phyloP scores from a whole-genome alignment of 2,329 filamentous ascomycete species.

The Annulohypoxylon truncatum region DNA sequence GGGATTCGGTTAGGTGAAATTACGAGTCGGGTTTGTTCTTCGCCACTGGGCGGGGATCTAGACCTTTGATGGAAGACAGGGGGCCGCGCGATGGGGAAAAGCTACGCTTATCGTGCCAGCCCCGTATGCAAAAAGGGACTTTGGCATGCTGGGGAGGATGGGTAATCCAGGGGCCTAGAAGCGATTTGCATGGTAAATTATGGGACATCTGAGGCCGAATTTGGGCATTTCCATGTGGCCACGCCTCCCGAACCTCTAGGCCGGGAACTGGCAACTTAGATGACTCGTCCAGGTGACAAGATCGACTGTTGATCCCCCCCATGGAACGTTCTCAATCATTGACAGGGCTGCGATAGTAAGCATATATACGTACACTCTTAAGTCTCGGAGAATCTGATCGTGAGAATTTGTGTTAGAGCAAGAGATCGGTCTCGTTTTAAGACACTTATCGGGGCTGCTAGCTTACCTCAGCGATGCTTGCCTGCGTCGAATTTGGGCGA shows the following conservation, averaged over 20 bases:
- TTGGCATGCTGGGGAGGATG: constrained; percentile 33
- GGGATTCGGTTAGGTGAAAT: constrained; percentile 27
- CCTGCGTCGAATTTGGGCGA: constrained; percentile 34
- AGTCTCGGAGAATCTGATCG: constrained; percentile 50
- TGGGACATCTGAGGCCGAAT: constrained; percentile 35
- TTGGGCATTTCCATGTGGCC: constrained; percentile 43
- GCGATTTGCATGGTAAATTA: constrained; percentile 37
- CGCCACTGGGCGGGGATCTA: constrained; percentile 29
- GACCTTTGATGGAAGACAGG: constrained; percentile 24
- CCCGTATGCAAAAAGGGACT: constrained; percentile 33
- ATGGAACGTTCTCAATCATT: not conserved
- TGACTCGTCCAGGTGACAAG: constrained; percentile 29
- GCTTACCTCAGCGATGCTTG: constrained; percentile 46
- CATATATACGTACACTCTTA: constrained; percentile 44
- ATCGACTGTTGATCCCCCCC: constrained; percentile 31
- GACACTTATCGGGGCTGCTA: not conserved
- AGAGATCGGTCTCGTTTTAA: not conserved
- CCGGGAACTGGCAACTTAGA: constrained; percentile 20
- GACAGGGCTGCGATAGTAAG: constrained; percentile 16
- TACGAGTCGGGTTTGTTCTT: constrained; percentile 29
- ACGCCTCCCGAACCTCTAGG: constrained; percentile 18
- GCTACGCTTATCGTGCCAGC: constrained; percentile 17
- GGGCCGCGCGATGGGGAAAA: constrained; percentile 24
- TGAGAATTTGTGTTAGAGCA: constrained; percentile 37
- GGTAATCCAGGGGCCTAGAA: constrained; percentile 28